These are phyloP conservation scores for Alternaria tenuissima DNA, from an alignment of 2,329 filamentous ascomycete genomes.

Conservation along the genomic window DNA sequence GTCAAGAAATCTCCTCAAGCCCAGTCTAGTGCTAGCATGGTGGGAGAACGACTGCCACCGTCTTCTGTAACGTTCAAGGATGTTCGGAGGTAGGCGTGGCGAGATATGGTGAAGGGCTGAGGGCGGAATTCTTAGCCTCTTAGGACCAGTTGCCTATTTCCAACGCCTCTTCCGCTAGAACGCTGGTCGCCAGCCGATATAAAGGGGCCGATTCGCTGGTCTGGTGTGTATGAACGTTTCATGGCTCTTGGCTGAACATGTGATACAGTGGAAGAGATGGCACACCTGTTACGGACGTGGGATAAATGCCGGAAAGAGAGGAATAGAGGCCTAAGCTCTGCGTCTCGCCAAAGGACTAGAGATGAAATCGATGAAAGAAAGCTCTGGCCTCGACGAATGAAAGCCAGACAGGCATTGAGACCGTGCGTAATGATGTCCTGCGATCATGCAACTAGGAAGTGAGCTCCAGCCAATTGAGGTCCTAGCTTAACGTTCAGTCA, in stretches of 20 bases:
- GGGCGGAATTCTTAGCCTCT: conserved; percentile 4
- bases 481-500: conserved; percentile 5
- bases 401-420: neutral
- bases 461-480: conserved; percentile 26
- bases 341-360: conserved; percentile 9
- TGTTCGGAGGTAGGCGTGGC: conserved; percentile 17
- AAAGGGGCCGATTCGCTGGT: conserved; percentile 31
- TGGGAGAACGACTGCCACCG: conserved; percentile 28
- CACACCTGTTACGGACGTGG: conserved; percentile 8
- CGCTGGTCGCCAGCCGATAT: conserved; percentile 12
- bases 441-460: conserved; percentile 17
- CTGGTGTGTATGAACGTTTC: conserved; percentile 16
- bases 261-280: conserved; percentile 3
- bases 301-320: conserved; percentile 7
- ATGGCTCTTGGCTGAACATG: conserved; percentile 26
- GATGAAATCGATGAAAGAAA: conserved; percentile 11
- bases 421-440: conserved; percentile 28
- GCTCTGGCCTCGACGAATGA: conserved; percentile 10
- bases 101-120: conserved; percentile 13
- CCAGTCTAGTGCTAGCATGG: conserved; percentile 18
- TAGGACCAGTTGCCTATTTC: conserved; percentile 41
- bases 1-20: conserved; percentile 7
- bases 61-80: conserved; percentile 31
- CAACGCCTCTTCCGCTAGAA: conserved; percentile 31
- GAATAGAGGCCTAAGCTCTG: conserved; percentile 16